phyloP scores from a whole-genome alignment of 208 protist genomes.

The Leishmania tropica region DNA sequence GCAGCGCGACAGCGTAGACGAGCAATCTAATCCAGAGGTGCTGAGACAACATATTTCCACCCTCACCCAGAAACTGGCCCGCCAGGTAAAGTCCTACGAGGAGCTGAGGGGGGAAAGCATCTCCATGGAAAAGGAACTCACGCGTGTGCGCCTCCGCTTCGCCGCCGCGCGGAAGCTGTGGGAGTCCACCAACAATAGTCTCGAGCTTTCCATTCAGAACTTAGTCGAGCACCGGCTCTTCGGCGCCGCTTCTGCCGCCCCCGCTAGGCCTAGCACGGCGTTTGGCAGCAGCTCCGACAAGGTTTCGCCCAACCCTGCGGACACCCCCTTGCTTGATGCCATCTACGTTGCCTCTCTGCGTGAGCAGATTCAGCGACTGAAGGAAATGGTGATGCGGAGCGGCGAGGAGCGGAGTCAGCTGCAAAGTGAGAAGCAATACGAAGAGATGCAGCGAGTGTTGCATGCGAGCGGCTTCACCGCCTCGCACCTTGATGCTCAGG shows the following conservation, averaged over 20 bases:
- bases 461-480: background rate
- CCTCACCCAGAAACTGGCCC: constrained; percentile 16
- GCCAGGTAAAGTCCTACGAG: constrained; percentile 26
- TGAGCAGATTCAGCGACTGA: constrained; percentile 39
- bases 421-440: constrained; percentile 23
- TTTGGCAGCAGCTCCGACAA: background rate
- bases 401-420: constrained; percentile 29
- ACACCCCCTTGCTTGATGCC: constrained; percentile 5
- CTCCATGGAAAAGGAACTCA: constrained; percentile 37
- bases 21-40: constrained; percentile 8
- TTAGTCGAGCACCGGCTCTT: constrained; percentile 32
- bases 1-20: background rate
- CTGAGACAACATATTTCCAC: constrained; percentile 22
- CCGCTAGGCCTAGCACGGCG: background rate
- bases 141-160: constrained; percentile 27
- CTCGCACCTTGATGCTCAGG: background rate
- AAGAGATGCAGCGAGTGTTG: constrained; percentile 20
- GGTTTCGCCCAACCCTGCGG: background rate
- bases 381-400: constrained; percentile 36
- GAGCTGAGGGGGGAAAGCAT: constrained; percentile 40
- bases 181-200: constrained; percentile 22
- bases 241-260: background rate
- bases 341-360: constrained; percentile 37
- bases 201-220: constrained; percentile 36
- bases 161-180: constrained; percentile 37